These are phyloP conservation scores for Stereum hirsutum DNA, from an alignment of 1,284 basidiomycete species.

Conservation along the genomic window DNA sequence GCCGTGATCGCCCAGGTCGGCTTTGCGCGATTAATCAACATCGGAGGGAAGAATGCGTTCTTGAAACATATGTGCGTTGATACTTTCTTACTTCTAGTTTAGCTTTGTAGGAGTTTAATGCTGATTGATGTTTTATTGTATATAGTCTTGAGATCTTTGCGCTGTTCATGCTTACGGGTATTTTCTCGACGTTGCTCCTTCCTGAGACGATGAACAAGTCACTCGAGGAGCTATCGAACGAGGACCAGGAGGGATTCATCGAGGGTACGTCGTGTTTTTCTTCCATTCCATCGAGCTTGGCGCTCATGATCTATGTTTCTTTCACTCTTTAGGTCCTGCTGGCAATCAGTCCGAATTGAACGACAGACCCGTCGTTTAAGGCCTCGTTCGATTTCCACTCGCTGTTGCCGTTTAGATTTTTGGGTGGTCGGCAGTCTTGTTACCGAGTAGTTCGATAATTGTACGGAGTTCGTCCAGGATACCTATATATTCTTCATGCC, in stretches of 20 bases:
- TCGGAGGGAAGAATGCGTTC: conserved; percentile 51
- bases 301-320: not conserved
- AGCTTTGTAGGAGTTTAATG: not conserved
- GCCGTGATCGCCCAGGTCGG: conserved; percentile 80
- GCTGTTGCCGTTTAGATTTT: too few species aligned
- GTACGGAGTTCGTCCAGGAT: too few species aligned
- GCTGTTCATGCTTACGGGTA: conserved; percentile 75
- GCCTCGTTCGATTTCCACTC: too few species aligned
- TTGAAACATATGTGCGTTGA: conserved; percentile 51
- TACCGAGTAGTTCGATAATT: too few species aligned
- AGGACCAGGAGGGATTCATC: conserved; percentile 59
- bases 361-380: too few species aligned
- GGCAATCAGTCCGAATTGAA: too few species aligned
- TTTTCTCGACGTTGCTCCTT: conserved; percentile 67
- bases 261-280: conserved; percentile 9
- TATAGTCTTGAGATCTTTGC: conserved; percentile 67
- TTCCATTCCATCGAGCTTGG: not conserved
- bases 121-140: conserved; percentile 8
- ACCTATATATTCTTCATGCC: too few species aligned
- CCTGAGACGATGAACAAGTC: conserved; percentile 67
- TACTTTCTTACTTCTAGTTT: not conserved
- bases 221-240: conserved; percentile 67
- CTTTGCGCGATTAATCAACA: conserved; percentile 63
- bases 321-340: too few species aligned
- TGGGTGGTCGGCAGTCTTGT: too few species aligned